Evolutionary conservation across 108 stramenopile genomes (phyloP), one percentile per base, ranked within the genome.

Genomic region (Skeletonema marinoi): DNA sequence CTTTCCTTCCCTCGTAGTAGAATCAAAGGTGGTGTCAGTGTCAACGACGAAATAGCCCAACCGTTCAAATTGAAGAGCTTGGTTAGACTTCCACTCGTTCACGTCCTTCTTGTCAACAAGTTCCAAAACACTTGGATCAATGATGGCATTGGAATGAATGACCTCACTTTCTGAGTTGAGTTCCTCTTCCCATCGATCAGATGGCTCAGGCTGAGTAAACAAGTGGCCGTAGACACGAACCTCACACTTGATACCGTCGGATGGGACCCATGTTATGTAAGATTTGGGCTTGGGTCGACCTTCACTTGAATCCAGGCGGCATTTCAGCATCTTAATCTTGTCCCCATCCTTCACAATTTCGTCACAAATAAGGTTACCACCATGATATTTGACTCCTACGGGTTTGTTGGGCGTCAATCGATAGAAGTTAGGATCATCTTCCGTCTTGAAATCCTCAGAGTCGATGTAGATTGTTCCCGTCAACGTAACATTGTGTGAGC

Each of bases 21-120:
- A 69, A 32, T 92, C 91, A 62, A 70, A 92, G 32, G 93, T 94
- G 6, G 95, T 91, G 66, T 98, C 98, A 25, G 72, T 66, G 71
- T 99, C 99, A n/a, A 97, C 95, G 32, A 93, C 91, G 86, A 98
- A 99, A 85, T 96, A 99, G 30, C 99, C 99, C 29, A 98, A 65
- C 21, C 98, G 93, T 80, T 98, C 98, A 70, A 99, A 96, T 80
- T 99, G 98, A 42, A 95, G 87, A 16, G 90, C 80, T 13, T 85
- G 60, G 77, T 91, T 93, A 74, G 89, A 90, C 36, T 84, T 79
- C 89, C 91, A 92, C 56, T 85, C 80, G 71, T 89, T 81, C 8
- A 91, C 70, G 30, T 84, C 50, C 39, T 66, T 70, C 44, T 73
- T 77, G 68, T 92, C 88, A 30, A 91, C 89, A 32, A 88, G 59